These are phyloP conservation scores for Hypomyces perniciosus DNA, from an alignment of 2,329 filamentous ascomycete species.

Conservation along the genomic window DNA sequence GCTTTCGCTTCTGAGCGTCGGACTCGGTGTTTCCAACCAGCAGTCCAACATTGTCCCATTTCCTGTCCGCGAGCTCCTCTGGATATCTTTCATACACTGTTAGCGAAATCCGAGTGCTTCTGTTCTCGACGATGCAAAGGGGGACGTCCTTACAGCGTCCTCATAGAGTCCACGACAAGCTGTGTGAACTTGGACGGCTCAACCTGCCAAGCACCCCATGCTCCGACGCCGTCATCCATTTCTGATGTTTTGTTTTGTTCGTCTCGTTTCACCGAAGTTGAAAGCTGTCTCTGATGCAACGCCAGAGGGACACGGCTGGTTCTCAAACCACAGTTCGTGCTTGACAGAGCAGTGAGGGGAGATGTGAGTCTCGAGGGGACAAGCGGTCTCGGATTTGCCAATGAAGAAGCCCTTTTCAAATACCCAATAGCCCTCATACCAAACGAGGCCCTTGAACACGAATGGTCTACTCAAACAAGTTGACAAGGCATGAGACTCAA, in stretches of 20 bases:
- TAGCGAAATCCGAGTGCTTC: background rate
- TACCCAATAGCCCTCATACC: conserved; percentile 15
- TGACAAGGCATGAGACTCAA: background rate
- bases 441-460: background rate
- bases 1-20: conserved; percentile 24
- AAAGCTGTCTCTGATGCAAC: background rate
- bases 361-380: background rate
- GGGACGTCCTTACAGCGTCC: conserved; percentile 58
- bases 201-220: conserved; percentile 37
- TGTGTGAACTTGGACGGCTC: conserved; percentile 39
- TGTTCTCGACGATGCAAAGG: background rate
- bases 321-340: background rate
- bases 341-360: background rate
- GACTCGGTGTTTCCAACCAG: conserved; percentile 45
- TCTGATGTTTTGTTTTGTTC: background rate
- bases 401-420: background rate
- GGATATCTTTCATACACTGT: conserved; percentile 60
- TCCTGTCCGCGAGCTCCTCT: conserved; percentile 77
- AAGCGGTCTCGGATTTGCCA: background rate
- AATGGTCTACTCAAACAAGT: background rate
- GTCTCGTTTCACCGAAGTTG: background rate
- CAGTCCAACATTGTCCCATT: conserved; percentile 96
- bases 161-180: conserved; percentile 72
- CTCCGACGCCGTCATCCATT: conserved; percentile 23
- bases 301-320: conserved; percentile 5